A percentile compares a stretch with the other conserved stretches of the same genome.
Evolutionary conservation across 1,284 basidiomycete species (phyloP).

Genomic region (Fomitopsis palustris): DNA sequence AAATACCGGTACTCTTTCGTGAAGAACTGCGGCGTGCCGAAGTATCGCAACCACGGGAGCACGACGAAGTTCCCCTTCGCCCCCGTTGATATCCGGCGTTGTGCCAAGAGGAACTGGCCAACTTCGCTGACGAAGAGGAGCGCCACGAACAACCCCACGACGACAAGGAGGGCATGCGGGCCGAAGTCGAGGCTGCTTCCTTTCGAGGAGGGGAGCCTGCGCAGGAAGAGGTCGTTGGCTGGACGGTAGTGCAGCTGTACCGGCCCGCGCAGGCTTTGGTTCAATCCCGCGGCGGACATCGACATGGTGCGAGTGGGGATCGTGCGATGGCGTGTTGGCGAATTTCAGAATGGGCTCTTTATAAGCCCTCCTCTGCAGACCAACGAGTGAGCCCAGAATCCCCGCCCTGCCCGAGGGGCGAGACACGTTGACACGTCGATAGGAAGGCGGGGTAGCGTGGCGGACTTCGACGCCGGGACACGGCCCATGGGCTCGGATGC

Average conservation of each 20-base stretch:
- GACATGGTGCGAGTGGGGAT: background rate
- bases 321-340: background rate
- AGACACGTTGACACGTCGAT: background rate
- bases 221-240: background rate
- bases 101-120: background rate
- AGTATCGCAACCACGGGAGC: background rate
- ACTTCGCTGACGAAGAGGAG: background rate
- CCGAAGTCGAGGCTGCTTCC: too few species aligned
- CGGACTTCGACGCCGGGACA: too few species aligned
- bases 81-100: background rate
- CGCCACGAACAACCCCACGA: background rate
- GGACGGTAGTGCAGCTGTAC: background rate
- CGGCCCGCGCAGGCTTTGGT: too few species aligned
- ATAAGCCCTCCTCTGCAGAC: background rate
- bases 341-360: background rate
- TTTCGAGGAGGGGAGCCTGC: background rate
- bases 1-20: conserved; percentile 2
- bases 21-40: conserved; percentile 4
- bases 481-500: too few species aligned
- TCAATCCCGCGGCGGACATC: too few species aligned
- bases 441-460: background rate
- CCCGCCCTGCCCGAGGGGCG: background rate
- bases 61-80: background rate
- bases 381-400: too few species aligned
- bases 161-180: background rate